Evolutionary conservation across 2,329 filamentous ascomycete genomes (phyloP).

Genomic region (Colletotrichum viniferum): DNA sequence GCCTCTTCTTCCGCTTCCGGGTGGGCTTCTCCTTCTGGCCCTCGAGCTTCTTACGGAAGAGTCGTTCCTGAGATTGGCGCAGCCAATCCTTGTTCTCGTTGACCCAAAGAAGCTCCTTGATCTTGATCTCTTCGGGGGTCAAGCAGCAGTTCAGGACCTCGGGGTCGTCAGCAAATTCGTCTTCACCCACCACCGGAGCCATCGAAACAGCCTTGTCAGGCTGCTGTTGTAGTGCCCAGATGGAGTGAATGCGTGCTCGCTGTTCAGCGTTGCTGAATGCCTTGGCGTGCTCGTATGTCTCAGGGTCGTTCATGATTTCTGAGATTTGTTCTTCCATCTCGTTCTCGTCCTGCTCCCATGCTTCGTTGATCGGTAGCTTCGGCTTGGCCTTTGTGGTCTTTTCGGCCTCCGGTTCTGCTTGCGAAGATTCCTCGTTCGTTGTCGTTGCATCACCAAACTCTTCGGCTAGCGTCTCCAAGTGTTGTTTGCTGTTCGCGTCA

Average conservation of each 20-base stretch:
- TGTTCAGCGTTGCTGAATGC: slow-evolving; percentile 63
- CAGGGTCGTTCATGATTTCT: slow-evolving; percentile 68
- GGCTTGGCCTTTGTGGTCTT: slow-evolving; percentile 33
- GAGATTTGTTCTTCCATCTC: slow-evolving; percentile 73
- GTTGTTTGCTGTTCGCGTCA: slow-evolving; percentile 10
- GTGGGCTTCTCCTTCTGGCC: slow-evolving; percentile 60
- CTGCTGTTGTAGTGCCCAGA: slow-evolving; percentile 53
- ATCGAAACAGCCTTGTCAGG: slow-evolving; percentile 57
- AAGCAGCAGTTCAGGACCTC: slow-evolving; percentile 85
- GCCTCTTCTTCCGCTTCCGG: slow-evolving; percentile 59
- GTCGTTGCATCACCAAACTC: slow-evolving; percentile 17
- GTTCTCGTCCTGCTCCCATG: slow-evolving; percentile 67
- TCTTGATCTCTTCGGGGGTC: slow-evolving; percentile 71
- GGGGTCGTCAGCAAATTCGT: slow-evolving; percentile 87
- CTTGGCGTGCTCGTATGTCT: slow-evolving; percentile 59
- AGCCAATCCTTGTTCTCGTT: slow-evolving; percentile 95
- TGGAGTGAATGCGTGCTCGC: slow-evolving; percentile 57
- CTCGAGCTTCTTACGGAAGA: slow-evolving; percentile 73
- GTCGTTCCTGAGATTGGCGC: slow-evolving; percentile 82
- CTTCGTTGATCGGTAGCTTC: slow-evolving; percentile 62
- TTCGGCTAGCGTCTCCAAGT: slow-evolving; percentile 16
- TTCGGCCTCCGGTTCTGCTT: background rate
- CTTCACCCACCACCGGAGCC: slow-evolving; percentile 71
- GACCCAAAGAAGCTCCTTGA: slow-evolving; percentile 94
- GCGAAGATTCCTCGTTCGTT: background rate